These are phyloP conservation scores for Nothophoma quercina DNA, from an alignment of 2,329 filamentous ascomycete genomes.

Conservation along the genomic window DNA sequence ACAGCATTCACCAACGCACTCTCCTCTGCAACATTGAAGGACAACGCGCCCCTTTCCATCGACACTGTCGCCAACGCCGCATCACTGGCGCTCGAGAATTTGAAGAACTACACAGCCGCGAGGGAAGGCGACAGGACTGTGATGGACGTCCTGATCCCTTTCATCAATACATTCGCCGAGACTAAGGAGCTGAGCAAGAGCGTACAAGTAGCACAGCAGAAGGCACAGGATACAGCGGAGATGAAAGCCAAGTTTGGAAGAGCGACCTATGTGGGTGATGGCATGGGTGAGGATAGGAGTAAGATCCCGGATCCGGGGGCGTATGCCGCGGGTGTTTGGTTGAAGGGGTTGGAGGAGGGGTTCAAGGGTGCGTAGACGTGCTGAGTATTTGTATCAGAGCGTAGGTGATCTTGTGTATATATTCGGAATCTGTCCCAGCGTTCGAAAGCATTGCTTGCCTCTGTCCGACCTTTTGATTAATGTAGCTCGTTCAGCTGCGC, in stretches of 20 bases:
- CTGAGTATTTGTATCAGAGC: no score
- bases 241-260: slow-evolving; percentile 90
- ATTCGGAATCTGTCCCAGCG: no score
- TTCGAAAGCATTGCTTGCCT: no score
- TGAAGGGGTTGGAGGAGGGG: slow-evolving; percentile 64
- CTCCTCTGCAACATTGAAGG: slow-evolving; percentile 35
- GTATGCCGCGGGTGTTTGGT: slow-evolving; percentile 80
- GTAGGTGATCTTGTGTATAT: no score
- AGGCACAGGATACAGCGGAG: slow-evolving; percentile 81
- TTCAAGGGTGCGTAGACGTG: slow-evolving; percentile 4
- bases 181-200: slow-evolving; percentile 73
- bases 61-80: slow-evolving; percentile 53
- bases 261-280: slow-evolving; percentile 81
- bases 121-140: slow-evolving; percentile 87
- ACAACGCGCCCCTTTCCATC: slow-evolving; percentile 38
- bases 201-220: slow-evolving; percentile 75
- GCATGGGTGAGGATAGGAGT: slow-evolving; percentile 60
- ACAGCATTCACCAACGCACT: slow-evolving; percentile 71
- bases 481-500: no score
- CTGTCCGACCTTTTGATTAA: no score
- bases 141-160: slow-evolving; percentile 88
- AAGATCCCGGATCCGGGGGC: slow-evolving; percentile 72
- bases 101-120: slow-evolving; percentile 80
- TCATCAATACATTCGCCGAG: slow-evolving; percentile 72
- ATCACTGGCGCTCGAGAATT: slow-evolving; percentile 52